Evolutionary conservation across 345 rosid genomes (phyloP), one percentile per base, ranked within the genome.

Genomic region (Mallotus nudiflorus): DNA sequence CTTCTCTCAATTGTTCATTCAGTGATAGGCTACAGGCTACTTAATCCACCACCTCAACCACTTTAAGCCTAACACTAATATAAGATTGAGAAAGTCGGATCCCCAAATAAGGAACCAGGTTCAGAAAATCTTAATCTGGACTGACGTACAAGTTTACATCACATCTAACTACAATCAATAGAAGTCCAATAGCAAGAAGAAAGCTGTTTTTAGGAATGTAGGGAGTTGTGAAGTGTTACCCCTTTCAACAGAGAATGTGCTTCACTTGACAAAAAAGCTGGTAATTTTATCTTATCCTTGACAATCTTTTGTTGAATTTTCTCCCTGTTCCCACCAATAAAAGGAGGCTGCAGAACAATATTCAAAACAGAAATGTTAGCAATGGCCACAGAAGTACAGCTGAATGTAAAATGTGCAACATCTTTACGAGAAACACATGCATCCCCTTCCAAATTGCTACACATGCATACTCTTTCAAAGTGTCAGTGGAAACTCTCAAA

Each of bases 191-290:
- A 4, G 42, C 4, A 39, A 39, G 6, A 39, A 39, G 42, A 39
- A 9, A 4, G 9, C 9, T 39, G 42, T 37, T 31, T 29, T 58
- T 24, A 14, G 27, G 31, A 55, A 55, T 55, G 25, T 20, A 58
- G 18, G 4, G n/a, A n/a, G n/a, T n/a, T n/a, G n/a, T n/a, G n/a
- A n/a, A n/a, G n/a, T n/a, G n/a, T n/a, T n/a, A n/a, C 97, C 88
- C 92, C 94, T 84, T 91, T 93, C 72, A 93, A 70, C 56, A 93
- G 59, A 19, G 94, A 80, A 77, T 86, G 96, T 29, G 90, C 98
- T 85, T 91, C 98, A 51, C 75, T 83, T 16, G 97, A 67, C 75
- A 91, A 82, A 76, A 77, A 94, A 25, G 69, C 56, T 0, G 95
- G 97, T 61, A 94, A 85, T 83, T 89, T 90, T 55, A 90, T 75